Evolutionary conservation across 2,329 filamentous ascomycete genomes (phyloP), one percentile per base, ranked within the genome.

Genomic region (Zymoseptoria crescenta): DNA sequence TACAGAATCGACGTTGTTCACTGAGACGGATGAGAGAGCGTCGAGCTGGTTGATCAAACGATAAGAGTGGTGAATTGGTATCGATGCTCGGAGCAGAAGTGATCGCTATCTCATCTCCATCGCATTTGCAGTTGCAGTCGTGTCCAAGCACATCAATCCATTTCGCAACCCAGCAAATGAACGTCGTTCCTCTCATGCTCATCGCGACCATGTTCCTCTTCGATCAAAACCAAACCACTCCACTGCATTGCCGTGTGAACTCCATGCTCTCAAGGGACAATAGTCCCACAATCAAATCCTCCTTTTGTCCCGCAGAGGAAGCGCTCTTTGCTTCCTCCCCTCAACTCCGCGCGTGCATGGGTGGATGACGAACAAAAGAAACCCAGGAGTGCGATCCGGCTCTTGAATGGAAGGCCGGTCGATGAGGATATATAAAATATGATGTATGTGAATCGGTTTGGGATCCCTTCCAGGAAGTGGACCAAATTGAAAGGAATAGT

Each of bases 401-500:
- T 41, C 35, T 5, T 41, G 35, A 10, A 41, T 41, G 35, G 5
- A 7, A 16, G 29, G 35, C 35, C n/a, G 16, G n/a, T 45, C 16
- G 35, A n/a, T 45, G 16, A 45, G 35, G 35, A 45, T 45, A 45
- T 45, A n/a, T 45, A 45, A 45, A 45, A 45, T 13, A 16, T 45
- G 35, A 45, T 45, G 35, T 45, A 45, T 45, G 35, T 45, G 35
- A 45, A 45, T 45, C 5, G n/a, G n/a, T 5, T 7, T 16, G 35
- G n/a, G 35, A 16, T 45, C 9, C 35, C 35, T 13, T 30, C 29
- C 60, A 19, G 45, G 20, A 51, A 56, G 28, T 41, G 54, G 55
- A 56, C 53, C 30, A 51, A 10, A 28, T 54, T 54, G 20, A 57
- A 52, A 24, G 45, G 27, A 7, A 49, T 57, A 29, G 56, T 56